Percentiles rank a stretch among this genome's conserved stretches.
Conservation (phyloP, 2,329 filamentous ascomycete genomes). For the Ophiostoma triangulosporum region DNA sequence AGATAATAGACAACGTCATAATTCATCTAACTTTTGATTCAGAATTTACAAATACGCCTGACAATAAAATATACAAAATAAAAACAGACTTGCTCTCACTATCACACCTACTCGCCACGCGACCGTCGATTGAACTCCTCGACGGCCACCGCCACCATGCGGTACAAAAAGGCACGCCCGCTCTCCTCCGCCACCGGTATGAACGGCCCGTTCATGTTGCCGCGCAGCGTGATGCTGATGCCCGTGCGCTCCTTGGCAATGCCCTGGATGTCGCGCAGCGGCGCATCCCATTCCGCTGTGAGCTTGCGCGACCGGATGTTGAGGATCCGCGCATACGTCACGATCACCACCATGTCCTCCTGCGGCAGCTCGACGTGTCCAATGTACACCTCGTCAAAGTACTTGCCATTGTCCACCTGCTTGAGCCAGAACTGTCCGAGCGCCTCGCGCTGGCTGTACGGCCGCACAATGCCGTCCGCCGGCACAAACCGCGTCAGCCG, state of each 20-base stretch:
- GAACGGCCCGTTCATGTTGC: conserved; percentile 87
- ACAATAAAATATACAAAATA: too few relatives aligned
- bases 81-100: neutral
- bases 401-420: conserved; percentile 92
- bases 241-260: conserved; percentile 95
- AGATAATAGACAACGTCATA: too few relatives aligned
- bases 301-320: conserved; percentile 77
- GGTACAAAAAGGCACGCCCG: conserved; percentile 47
- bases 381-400: conserved; percentile 96
- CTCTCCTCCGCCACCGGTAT: conserved; percentile 87
- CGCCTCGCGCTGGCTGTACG: conserved; percentile 88
- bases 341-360: conserved; percentile 79
- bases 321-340: conserved; percentile 79
- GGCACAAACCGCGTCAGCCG: conserved; percentile 89
- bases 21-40: too few relatives aligned
- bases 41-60: too few relatives aligned
- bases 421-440: conserved; percentile 98
- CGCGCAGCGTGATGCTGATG: conserved; percentile 75
- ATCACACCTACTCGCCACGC: conserved; percentile 6
- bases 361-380: conserved; percentile 84
- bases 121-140: conserved; percentile 53
- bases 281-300: conserved; percentile 88
- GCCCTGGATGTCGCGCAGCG: conserved; percentile 89
- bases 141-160: conserved; percentile 51
- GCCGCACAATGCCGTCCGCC: conserved; percentile 81